phyloP scores from a whole-genome alignment of 202 grass and related monocot genomes.

The Setaria italica region DNA sequence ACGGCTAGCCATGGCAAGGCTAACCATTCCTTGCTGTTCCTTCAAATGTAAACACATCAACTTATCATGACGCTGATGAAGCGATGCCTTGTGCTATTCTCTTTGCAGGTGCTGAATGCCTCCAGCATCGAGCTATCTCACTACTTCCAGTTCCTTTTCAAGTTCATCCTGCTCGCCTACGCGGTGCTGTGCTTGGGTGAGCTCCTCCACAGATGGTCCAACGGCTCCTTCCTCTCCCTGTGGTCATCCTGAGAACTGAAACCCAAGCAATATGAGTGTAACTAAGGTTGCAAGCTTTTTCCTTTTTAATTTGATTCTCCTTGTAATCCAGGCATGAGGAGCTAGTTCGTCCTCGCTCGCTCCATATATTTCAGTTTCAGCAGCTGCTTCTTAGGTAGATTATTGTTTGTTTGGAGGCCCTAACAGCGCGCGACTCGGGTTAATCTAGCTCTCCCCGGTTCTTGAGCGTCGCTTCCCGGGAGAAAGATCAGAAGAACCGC shows the following conservation, averaged over 20 bases:
- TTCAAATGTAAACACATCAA: not conserved
- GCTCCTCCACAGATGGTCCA: conserved; percentile 60
- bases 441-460: not conserved
- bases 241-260: conserved; percentile 34
- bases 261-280: conserved; percentile 8
- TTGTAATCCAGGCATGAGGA: conserved; percentile 11
- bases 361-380: conserved; percentile 2
- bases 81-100: not conserved
- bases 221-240: conserved; percentile 41
- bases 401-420: not conserved
- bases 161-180: conserved; percentile 65
- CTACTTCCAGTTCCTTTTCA: conserved; percentile 68
- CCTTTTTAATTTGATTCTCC: not conserved
- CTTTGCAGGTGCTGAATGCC: conserved; percentile 50
- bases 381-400: conserved; percentile 14
- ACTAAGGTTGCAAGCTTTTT: conserved; percentile 15
- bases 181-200: conserved; percentile 62
- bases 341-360: not conserved
- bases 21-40: not conserved
- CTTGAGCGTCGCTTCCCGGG: not conserved
- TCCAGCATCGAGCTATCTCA: conserved; percentile 53
- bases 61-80: not conserved
- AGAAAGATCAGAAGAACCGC: conserved; percentile 15
- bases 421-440: conserved; percentile 4
- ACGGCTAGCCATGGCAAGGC: conserved; percentile 55